These are phyloP conservation scores for Termitomyces titanicus DNA, from an alignment of 768 basidiomycete genomes.

Conservation along the genomic window DNA sequence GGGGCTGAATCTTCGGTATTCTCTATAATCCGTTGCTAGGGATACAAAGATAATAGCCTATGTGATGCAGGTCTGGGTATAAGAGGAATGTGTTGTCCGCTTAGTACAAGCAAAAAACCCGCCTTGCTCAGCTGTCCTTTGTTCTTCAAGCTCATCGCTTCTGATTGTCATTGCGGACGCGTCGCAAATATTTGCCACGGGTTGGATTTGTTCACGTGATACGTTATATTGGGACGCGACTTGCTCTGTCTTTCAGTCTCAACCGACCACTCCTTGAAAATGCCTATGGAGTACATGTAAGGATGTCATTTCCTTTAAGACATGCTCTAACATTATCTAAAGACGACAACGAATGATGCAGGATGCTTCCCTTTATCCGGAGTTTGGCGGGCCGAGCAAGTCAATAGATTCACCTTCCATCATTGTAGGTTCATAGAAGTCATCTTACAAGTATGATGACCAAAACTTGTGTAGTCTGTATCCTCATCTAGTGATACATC, in stretches of 20 bases:
- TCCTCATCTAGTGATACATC: constrained; percentile 23
- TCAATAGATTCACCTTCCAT: constrained; percentile 16
- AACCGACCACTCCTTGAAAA: constrained; percentile 6
- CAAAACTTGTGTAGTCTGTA: constrained; percentile 19
- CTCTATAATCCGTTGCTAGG: too few relatives aligned
- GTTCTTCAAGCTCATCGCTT: not conserved
- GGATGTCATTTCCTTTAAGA: not conserved
- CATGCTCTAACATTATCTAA: not conserved
- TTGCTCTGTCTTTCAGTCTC: not conserved
- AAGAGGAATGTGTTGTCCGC: too few relatives aligned
- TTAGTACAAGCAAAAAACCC: too few relatives aligned
- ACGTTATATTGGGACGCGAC: constrained; percentile 24
- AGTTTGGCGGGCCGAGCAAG: constrained; percentile 23
- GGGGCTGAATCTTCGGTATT: too few relatives aligned
- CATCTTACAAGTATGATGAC: not conserved
- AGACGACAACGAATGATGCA: constrained; percentile 31
- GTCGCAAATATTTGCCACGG: not conserved
- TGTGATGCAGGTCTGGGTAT: too few relatives aligned
- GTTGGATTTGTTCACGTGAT: constrained; percentile 20
- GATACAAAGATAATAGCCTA: too few relatives aligned
- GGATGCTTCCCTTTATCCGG: constrained; percentile 29
- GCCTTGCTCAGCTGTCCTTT: not conserved
- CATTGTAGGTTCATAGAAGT: constrained; percentile 23
- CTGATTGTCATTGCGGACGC: not conserved
- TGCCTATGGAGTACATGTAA: constrained; percentile 35